Evolutionary conservation across 2,329 filamentous ascomycete genomes (phyloP).

Genomic region (Colletotrichum sp.): DNA sequence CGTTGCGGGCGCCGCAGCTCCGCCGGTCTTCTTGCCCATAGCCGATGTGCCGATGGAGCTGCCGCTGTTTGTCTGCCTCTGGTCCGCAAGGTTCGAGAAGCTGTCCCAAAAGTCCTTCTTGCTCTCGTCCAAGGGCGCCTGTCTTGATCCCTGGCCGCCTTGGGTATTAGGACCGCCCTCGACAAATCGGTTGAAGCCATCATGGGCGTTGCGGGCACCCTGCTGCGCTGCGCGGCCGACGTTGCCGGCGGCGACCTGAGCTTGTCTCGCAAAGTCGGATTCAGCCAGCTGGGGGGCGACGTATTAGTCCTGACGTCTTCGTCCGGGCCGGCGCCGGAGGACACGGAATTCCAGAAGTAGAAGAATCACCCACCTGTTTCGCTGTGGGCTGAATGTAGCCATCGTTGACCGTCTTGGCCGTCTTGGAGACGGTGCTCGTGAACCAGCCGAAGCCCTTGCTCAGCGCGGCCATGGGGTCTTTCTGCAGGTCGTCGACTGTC

Average conservation of each 20-base stretch:
- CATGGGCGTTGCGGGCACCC: constrained; percentile 77
- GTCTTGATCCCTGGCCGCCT: constrained; percentile 33
- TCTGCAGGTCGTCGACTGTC: constrained; percentile 85
- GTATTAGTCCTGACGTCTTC: constrained; percentile 26
- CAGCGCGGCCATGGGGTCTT: constrained; percentile 85
- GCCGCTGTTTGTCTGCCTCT: constrained; percentile 45
- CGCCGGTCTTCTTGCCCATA: constrained; percentile 56
- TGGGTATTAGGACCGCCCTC: constrained; percentile 66
- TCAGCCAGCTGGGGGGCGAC: constrained; percentile 69
- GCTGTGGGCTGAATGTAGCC: constrained; percentile 92
- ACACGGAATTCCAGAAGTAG: constrained; percentile 16
- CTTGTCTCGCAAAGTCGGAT: constrained; percentile 75
- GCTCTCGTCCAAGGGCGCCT: constrained; percentile 60
- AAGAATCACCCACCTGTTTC: constrained; percentile 67
- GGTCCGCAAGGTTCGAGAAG: constrained; percentile 75
- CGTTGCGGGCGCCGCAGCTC: constrained; percentile 33
- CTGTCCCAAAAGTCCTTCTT: constrained; percentile 92
- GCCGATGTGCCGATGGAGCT: constrained; percentile 64
- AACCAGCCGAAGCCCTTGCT: constrained; percentile 97
- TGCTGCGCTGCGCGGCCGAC: constrained; percentile 69
- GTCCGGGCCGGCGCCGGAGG: neutral
- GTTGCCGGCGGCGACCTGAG: constrained; percentile 66
- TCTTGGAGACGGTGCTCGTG: constrained; percentile 83
- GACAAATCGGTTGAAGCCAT: constrained; percentile 85
- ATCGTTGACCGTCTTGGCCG: constrained; percentile 89